Conservation (phyloP, 1,139 yeast genomes). For the Blastobotrys arbuscula region DNA sequence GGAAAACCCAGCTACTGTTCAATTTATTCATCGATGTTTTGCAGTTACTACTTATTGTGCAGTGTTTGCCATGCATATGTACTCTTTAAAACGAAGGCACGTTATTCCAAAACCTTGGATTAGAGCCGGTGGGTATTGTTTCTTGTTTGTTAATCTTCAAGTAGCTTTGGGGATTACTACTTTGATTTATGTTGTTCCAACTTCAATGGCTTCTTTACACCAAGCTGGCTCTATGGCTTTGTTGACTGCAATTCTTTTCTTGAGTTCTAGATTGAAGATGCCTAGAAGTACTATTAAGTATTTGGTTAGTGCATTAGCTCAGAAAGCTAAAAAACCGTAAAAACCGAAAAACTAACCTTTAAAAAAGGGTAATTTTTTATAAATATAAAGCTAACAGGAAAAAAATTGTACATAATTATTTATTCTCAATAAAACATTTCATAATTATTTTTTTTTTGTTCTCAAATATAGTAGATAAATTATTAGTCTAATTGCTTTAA, state of each 20-base stretch:
- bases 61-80: constrained; percentile 57
- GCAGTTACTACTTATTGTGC: constrained; percentile 78
- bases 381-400: no score
- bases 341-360: no score
- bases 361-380: no score
- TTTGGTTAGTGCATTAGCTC: constrained; percentile 12
- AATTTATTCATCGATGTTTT: constrained; percentile 78
- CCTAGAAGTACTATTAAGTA: constrained; percentile 44
- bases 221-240: constrained; percentile 96
- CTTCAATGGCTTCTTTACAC: constrained; percentile 88
- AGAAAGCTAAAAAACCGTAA: constrained; percentile 2
- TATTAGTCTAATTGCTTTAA: constrained; percentile 7
- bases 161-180: constrained; percentile 83
- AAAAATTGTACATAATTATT: no score
- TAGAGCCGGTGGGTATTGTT: constrained; percentile 55
- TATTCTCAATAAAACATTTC: neutral
- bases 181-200: constrained; percentile 82
- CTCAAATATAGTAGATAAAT: no score
- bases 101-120: constrained; percentile 59
- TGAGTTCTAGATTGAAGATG: constrained; percentile 61
- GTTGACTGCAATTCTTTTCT: constrained; percentile 68
- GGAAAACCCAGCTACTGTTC: constrained; percentile 96
- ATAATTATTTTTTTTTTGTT: no score
- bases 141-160: constrained; percentile 81
- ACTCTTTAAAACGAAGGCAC: constrained; percentile 43